Percentiles rank a stretch among this genome's conserved stretches.
Conservation (phyloP, 2,329 filamentous ascomycete genomes). For the Eutypella sp. region DNA sequence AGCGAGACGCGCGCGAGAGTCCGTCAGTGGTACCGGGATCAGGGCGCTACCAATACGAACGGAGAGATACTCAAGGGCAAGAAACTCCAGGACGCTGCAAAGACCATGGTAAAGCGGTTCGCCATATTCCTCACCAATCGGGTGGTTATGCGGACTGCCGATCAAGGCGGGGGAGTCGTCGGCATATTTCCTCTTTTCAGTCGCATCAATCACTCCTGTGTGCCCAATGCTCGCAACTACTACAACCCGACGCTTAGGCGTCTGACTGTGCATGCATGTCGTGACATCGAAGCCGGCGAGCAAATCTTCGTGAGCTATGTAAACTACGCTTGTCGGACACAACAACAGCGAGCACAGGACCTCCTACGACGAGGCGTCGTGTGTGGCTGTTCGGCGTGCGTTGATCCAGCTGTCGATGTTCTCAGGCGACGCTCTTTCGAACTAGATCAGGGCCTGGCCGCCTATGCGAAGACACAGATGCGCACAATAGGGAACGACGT, state of each 20-base stretch:
- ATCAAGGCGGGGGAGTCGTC: conserved; percentile 4
- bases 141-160: conserved; percentile 8
- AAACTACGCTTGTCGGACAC: conserved; percentile 9
- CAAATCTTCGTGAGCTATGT: conserved; percentile 19
- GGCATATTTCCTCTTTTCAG: conserved; percentile 17
- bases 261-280: conserved; percentile 17
- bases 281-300: conserved; percentile 17
- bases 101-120: conserved; percentile 5
- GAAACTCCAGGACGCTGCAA: conserved; percentile 5
- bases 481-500: background rate
- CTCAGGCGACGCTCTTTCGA: conserved; percentile 8
- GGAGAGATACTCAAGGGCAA: conserved; percentile 6
- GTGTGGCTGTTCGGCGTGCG: conserved; percentile 13
- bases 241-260: conserved; percentile 15
- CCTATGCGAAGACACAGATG: background rate
- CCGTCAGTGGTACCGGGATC: conserved; percentile 7
- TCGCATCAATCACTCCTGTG: conserved; percentile 19
- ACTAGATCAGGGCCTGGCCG: conserved; percentile 12
- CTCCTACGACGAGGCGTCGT: conserved; percentile 8
- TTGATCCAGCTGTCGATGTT: conserved; percentile 6
- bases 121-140: conserved; percentile 10
- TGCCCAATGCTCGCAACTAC: conserved; percentile 16
- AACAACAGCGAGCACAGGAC: conserved; percentile 8
- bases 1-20: background rate
- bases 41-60: conserved; percentile 4